These are phyloP conservation scores for Ceratocystis alfenasii DNA, from an alignment of 2,329 filamentous ascomycete genomes.

Conservation along the genomic window DNA sequence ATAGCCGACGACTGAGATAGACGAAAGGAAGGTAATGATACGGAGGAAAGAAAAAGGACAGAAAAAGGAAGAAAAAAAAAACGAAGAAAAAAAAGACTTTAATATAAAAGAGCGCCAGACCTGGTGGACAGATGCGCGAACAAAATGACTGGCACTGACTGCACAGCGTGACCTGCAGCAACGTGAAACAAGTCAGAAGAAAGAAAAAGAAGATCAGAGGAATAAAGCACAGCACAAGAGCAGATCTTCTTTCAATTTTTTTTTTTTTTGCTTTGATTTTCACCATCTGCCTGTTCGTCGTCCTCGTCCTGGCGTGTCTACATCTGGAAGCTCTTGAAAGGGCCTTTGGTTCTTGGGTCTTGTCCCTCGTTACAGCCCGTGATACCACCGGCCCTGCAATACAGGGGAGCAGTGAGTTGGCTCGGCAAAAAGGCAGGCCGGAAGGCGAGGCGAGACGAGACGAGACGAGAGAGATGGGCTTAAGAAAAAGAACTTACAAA, in stretches of 20 bases:
- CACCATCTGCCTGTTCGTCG: background rate
- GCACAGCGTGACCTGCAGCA: background rate
- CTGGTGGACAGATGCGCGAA: background rate
- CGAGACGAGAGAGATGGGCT: background rate
- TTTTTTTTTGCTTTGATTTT: background rate
- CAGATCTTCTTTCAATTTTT: background rate
- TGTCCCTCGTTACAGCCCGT: constrained; percentile 4
- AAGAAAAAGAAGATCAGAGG: background rate
- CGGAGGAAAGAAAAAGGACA: background rate
- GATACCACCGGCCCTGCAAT: background rate
- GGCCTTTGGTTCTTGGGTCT: too few relatives aligned
- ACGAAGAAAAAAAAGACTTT: background rate
- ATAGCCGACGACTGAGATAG: background rate
- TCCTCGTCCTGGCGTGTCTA: too few relatives aligned
- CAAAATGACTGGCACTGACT: background rate
- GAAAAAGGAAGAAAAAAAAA: background rate
- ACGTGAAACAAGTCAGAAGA: constrained; percentile 7
- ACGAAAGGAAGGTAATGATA: background rate
- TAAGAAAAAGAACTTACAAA: background rate
- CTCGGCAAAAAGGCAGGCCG: background rate
- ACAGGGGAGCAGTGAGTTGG: background rate
- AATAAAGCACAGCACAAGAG: background rate
- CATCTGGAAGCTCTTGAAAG: too few relatives aligned
- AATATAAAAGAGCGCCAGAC: background rate
- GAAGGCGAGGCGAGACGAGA: background rate